These are phyloP conservation scores for Agaricus subrufescens DNA, from an alignment of 768 basidiomycete genomes.

Conservation along the genomic window DNA sequence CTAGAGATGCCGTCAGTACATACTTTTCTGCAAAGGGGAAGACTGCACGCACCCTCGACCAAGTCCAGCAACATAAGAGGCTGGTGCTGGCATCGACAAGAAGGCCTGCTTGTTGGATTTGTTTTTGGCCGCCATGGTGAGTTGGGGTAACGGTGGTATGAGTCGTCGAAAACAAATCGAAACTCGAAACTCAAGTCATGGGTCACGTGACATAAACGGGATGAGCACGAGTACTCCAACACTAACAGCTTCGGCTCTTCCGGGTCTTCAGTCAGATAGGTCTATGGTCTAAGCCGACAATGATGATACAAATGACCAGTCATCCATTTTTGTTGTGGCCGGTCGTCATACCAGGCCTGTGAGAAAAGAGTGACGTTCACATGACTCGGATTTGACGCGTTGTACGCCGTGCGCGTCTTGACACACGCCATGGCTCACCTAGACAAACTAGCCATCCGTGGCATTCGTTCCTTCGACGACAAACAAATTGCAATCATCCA, in stretches of 20 bases:
- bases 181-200: background rate
- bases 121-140: constrained; percentile 31
- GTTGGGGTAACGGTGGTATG: constrained; percentile 11
- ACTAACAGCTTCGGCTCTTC: too few species aligned
- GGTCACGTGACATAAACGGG: background rate
- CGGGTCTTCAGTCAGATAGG: too few species aligned
- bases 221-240: too few species aligned
- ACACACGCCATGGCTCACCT: constrained; percentile 65
- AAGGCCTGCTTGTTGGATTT: constrained; percentile 84
- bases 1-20: constrained; percentile 31
- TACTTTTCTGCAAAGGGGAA: background rate
- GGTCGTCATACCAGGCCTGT: too few species aligned
- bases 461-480: constrained; percentile 96
- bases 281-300: too few species aligned
- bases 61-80: constrained; percentile 97
- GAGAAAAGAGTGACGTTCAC: background rate
- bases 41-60: constrained; percentile 76
- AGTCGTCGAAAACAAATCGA: background rate
- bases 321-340: too few species aligned
- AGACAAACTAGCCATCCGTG: constrained; percentile 91
- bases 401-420: background rate
- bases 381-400: background rate
- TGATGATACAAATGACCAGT: too few species aligned
- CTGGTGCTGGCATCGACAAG: constrained; percentile 88
- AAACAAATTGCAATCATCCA: constrained; percentile 91